Conservation (phyloP, 2,329 filamentous ascomycete genomes). For the Fusarium torulosum region DNA sequence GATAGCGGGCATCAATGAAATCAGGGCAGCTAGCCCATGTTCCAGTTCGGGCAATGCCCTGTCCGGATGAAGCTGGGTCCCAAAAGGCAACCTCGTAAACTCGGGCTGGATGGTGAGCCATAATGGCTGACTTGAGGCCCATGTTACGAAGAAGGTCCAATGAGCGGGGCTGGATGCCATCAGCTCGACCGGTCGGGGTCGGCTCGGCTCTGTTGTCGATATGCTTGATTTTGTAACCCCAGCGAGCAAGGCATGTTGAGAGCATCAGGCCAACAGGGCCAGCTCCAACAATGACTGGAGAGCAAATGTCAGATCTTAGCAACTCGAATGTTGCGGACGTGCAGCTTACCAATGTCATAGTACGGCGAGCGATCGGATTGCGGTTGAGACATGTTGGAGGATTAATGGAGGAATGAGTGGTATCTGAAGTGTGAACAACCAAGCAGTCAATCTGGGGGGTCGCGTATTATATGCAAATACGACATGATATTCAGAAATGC, state of each 20-base stretch:
- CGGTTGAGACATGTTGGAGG: conserved; percentile 34
- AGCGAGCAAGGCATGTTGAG: conserved; percentile 87
- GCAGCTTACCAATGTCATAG: conserved; percentile 61
- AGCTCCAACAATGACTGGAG: conserved; percentile 83
- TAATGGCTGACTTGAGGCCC: conserved; percentile 88
- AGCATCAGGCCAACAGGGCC: conserved; percentile 90
- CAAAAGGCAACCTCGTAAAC: conserved; percentile 84
- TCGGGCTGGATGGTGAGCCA: conserved; percentile 87
- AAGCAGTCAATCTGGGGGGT: conserved; percentile 22
- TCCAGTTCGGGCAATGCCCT: conserved; percentile 73
- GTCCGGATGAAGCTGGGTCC: conserved; percentile 69
- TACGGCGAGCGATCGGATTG: conserved; percentile 44
- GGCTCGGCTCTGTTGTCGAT: conserved; percentile 91
- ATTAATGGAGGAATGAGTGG: conserved; percentile 8
- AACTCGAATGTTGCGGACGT: not conserved
- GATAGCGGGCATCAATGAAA: conserved; percentile 81
- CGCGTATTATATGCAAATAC: conserved; percentile 38
- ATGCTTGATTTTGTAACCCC: conserved; percentile 96
- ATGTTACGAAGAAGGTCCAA: conserved; percentile 89
- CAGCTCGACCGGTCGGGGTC: conserved; percentile 85
- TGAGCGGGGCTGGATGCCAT: conserved; percentile 92
- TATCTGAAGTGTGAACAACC: conserved; percentile 15
- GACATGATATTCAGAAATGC: conserved; percentile 27
- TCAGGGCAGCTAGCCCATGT: conserved; percentile 90
- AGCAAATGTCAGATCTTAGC: conserved; percentile 40